Evolutionary conservation across 73 alveolate species (phyloP).

Genomic region (Paramecium primaurelia): DNA sequence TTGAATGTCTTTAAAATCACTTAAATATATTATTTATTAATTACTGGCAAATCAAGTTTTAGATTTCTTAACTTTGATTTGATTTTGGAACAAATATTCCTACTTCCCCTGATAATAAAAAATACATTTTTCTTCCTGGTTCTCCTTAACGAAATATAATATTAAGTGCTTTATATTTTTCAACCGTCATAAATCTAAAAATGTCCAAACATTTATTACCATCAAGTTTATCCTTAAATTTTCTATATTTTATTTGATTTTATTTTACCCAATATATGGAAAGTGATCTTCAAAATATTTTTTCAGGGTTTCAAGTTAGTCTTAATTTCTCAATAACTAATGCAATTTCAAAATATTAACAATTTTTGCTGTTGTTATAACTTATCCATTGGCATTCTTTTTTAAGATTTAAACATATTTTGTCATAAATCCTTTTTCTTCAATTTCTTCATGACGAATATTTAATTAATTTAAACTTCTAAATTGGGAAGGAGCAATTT

Average conservation of each 20-base stretch:
- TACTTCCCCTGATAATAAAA: neutral
- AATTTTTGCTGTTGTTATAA: neutral
- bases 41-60: neutral
- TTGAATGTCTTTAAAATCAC: neutral
- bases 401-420: neutral
- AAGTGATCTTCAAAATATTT: slow-evolving; percentile 18
- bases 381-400: neutral
- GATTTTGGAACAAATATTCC: slow-evolving; percentile 23
- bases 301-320: neutral
- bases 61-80: neutral
- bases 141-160: slow-evolving; percentile 5
- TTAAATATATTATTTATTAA: neutral
- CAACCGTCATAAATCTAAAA: neutral
- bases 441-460: neutral
- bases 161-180: neutral
- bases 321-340: neutral
- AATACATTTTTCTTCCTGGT: slow-evolving; percentile 43
- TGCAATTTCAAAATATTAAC: neutral
- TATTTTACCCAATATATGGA: neutral
- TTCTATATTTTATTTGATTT: neutral
- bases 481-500: neutral
- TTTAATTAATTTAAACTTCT: neutral
- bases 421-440: neutral
- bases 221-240: slow-evolving; percentile 23
- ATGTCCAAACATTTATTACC: neutral